These are phyloP conservation scores for Iris pallida DNA, from an alignment of 116 monocot genomes.

Conservation along the genomic window DNA sequence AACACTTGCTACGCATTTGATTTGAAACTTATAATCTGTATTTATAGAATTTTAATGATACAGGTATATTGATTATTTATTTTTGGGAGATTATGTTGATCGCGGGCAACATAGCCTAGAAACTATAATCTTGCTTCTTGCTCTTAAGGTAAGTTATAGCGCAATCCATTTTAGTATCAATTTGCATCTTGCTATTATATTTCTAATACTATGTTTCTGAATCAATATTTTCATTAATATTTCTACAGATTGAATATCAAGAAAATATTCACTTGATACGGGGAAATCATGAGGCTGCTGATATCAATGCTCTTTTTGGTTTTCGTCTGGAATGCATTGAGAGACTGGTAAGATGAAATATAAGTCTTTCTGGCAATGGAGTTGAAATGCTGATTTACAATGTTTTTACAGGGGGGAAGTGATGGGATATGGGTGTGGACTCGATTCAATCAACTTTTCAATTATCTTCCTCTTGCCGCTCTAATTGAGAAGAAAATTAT, in stretches of 20 bases:
- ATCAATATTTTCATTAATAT: no score
- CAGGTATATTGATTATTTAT: constrained; percentile 87
- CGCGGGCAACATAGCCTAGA: constrained; percentile 91
- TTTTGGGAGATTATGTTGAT: constrained; percentile 92
- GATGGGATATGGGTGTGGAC: constrained; percentile 99
- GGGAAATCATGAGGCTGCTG: constrained; percentile 99
- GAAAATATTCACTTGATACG: constrained; percentile 91
- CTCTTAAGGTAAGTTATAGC: constrained; percentile 19
- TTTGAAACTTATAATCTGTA: no score
- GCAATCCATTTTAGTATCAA: no score
- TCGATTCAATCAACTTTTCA: constrained; percentile 93
- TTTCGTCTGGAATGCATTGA: constrained; percentile 99
- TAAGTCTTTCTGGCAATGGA: background rate
- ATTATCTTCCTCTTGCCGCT: constrained; percentile 89
- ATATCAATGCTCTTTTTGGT: constrained; percentile 98
- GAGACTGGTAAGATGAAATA: constrained; percentile 76
- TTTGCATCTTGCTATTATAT: no score
- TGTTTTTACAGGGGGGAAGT: constrained; percentile 73
- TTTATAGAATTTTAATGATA: constrained; percentile 15
- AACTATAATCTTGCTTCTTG: constrained; percentile 71
- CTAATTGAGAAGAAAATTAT: constrained; percentile 99
- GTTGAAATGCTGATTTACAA: constrained; percentile 1
- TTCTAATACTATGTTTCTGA: no score
- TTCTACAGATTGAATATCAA: constrained; percentile 30
- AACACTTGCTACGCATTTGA: no score